Evolutionary conservation across 768 basidiomycete genomes (phyloP).

Genomic region (Mycena epipterygia): DNA sequence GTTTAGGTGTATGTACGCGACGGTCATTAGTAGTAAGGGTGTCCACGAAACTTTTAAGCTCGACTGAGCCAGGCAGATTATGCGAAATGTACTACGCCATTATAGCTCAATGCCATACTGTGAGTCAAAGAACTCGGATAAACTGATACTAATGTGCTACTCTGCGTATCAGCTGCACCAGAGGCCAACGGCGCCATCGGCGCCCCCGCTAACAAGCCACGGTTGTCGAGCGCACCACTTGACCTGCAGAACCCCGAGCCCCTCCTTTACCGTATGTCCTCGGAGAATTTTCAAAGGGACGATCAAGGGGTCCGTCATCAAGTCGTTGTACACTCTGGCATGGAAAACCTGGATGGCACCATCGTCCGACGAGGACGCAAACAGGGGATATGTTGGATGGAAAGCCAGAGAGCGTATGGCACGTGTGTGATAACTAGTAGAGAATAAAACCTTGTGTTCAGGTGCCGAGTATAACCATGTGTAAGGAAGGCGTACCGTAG

Average conservation of each 20-base stretch:
- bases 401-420: slow-evolving; percentile 95
- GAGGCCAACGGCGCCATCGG: slow-evolving; percentile 89
- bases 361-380: slow-evolving; percentile 97
- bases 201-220: slow-evolving; percentile 93
- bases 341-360: slow-evolving; percentile 99
- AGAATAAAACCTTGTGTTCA: slow-evolving; percentile 6
- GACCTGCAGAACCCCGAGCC: slow-evolving; percentile 91
- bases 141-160: slow-evolving; percentile 13
- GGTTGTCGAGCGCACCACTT: slow-evolving; percentile 92
- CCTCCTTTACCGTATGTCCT: slow-evolving; percentile 89
- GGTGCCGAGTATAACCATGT: slow-evolving; percentile 17
- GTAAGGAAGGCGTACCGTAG: slow-evolving; percentile 71
- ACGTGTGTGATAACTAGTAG: slow-evolving; percentile 92
- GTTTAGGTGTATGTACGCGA: slow-evolving; percentile 10
- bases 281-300: slow-evolving; percentile 96
- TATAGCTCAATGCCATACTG: too few species aligned
- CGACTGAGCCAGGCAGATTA: background rate
- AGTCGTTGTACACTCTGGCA: slow-evolving; percentile 91
- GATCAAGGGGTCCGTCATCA: slow-evolving; percentile 97
- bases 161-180: slow-evolving; percentile 80
- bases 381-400: slow-evolving; percentile 95
- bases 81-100: background rate
- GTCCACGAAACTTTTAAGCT: slow-evolving; percentile 28
- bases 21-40: background rate
- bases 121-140: too few species aligned